Conservation (phyloP, 2,329 filamentous ascomycete species). For the Hortaea sp. region DNA sequence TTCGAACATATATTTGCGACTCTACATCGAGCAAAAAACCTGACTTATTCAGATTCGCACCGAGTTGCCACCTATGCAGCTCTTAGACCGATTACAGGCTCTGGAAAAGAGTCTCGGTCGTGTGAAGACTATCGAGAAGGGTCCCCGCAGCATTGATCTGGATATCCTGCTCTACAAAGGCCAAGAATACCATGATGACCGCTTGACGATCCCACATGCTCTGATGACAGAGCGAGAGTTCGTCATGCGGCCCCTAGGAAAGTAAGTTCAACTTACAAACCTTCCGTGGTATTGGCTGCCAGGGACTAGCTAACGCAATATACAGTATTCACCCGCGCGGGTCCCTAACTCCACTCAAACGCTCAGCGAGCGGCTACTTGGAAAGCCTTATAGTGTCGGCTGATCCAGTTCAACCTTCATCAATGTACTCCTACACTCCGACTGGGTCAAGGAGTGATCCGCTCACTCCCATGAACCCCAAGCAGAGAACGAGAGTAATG, state of each 20-base stretch:
- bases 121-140: slow-evolving; percentile 80
- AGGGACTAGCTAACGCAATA: no score
- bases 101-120: slow-evolving; percentile 76
- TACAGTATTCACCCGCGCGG: no score
- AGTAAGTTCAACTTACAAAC: not conserved
- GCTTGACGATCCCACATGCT: slow-evolving; percentile 75
- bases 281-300: no score
- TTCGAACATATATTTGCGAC: no score
- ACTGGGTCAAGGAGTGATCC: slow-evolving; percentile 36
- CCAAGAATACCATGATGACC: slow-evolving; percentile 53
- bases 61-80: slow-evolving; percentile 57
- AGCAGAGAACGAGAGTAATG: slow-evolving; percentile 69
- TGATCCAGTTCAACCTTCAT: slow-evolving; percentile 1
- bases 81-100: slow-evolving; percentile 71
- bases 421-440: slow-evolving; percentile 30
- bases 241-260: slow-evolving; percentile 67
- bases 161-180: slow-evolving; percentile 81
- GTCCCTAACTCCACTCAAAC: no score
- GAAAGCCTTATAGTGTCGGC: not conserved
- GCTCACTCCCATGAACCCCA: slow-evolving; percentile 47
- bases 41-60: slow-evolving; percentile 60
- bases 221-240: slow-evolving; percentile 88
- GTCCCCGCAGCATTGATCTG: slow-evolving; percentile 86
- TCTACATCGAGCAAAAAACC: no score
- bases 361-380: no score